Conservation (phyloP, 441 rosid genomes). For the Aleurites moluccanus region DNA sequence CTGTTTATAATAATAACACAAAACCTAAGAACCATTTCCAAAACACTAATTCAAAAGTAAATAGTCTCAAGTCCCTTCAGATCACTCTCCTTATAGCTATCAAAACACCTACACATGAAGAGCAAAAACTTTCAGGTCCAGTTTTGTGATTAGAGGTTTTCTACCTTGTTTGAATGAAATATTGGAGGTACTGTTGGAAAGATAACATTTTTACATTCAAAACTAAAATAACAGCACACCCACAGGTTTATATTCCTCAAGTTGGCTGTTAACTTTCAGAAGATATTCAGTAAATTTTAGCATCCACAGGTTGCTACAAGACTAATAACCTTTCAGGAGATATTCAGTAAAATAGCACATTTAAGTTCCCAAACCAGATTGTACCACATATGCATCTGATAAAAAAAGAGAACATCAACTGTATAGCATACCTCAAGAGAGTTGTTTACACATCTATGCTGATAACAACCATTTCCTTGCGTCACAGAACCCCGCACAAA, state of each 20-base stretch:
- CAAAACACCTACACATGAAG: no score
- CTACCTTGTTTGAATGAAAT: neutral
- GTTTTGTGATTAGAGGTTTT: neutral
- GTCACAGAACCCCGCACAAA: slow-evolving; percentile 92
- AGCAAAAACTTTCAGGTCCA: no score
- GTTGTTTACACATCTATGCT: slow-evolving; percentile 81
- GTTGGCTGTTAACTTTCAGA: no score
- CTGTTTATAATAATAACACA: neutral
- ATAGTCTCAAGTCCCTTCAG: neutral
- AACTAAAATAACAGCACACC: no score
- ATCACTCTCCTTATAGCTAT: neutral
- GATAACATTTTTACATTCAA: no score
- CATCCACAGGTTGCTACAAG: no score
- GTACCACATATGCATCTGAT: neutral
- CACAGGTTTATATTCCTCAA: no score
- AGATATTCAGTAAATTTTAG: no score
- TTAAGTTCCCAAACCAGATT: neutral
- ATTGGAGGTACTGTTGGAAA: no score
- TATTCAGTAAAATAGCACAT: neutral
- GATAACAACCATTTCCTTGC: slow-evolving; percentile 98
- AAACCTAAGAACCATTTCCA: neutral
- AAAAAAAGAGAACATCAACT: neutral
- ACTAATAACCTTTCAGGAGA: no score
- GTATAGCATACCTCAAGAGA: slow-evolving; percentile 67
- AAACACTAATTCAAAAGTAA: neutral